Evolutionary conservation across 225 moss, liverwort and hornwort genomes (phyloP), one percentile per base, ranked within the genome.

Genomic region (Rhytidiadelphus loreus): DNA sequence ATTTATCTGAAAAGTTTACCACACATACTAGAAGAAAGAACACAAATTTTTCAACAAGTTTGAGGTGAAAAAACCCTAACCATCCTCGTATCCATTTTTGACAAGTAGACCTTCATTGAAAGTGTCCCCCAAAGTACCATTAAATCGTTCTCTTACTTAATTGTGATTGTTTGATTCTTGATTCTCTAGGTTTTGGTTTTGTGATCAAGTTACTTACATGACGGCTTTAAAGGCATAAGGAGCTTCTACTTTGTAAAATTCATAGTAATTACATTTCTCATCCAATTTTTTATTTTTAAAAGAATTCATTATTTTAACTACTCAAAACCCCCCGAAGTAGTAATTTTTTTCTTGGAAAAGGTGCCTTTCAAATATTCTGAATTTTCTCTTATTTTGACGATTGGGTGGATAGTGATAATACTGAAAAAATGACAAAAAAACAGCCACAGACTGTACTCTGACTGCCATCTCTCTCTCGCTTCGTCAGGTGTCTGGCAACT

Each of bases 191-290:
- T 4, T 12, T 74, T 1, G 4, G 4, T 30, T 11, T 30, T 7
- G 7, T 30, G 1, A 48, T 1, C 4, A 48, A 74, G 11, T 5
- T 33, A 33, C 1, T 5, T 33, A 33, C 1, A 2, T 21, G 21
- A 21, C 0, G 0, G 2, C 33, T 50, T 50, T 5, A 21, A 20
- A 50, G 33, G 50, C 1, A 5, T 3, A 5, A 3, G 21, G 8
- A 75, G 7, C 52, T 52, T 33, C 33, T 4, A 75, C 29, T 46
- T 33, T 50, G 8, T 7, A 73, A 66, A 76, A 33, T 76, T 76
- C 13, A 33, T 33, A 33, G 1, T 32, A 32, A 50, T 12, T 33
- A 50, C 33, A 32, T 33, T 1, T 21, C 33, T 52, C 8, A 32
- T 33, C 48, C 19, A 30, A 44, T 11, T 2, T 46, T 11, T 6